Base-by-base conservation (phyloP, 768 basidiomycete genomes). In the Tylopilus balloui region DNA sequence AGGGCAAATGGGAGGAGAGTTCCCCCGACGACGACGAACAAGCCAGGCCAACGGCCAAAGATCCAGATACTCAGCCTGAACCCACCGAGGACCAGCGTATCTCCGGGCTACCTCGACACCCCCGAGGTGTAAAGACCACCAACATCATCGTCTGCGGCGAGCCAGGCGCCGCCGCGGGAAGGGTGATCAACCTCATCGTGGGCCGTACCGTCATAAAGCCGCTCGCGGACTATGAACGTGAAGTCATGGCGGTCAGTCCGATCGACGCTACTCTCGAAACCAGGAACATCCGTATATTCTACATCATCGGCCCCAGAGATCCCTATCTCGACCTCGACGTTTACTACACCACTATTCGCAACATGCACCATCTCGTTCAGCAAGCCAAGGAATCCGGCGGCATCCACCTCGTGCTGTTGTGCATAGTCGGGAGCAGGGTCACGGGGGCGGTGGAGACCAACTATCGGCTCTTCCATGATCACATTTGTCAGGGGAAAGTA, bases 111-210 rank as follows among this genome's bases (percentile, higher is more conserved):
- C 59, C 51, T 8, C 50, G 38, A 14, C 60, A 65, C 40, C 57
- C 52, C 9, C 62, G 47, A 0, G 52, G 57, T 3, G 31, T 42
- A 9, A 54, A 55, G 36, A 60, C 66, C 1, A 64, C 46, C 40
- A 76, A 74, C 45, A 54, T 76, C 37, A 56, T 76, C n/a, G 32
- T 77, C 15, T 75, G 75, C 39, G 73, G 75, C 7, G 69, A 73
- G 43, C 63, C 68, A 2, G 73, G 74, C n/a, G 48, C 55, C n/a
- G 65, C 56, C 14, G 57, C 58, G 10, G 58, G 60, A 10, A 46
- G 58, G 12, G 61, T 65, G n/a, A 42, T 66, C 48, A 66, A 66
- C 44, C 49, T 68, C 6, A 62, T 66, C 25, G 21, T 53, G 0
- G 60, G 47, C 8, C 2, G 47, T 2, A 31, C 36, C 27, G 45